These are phyloP conservation scores for Collybia sordida DNA, from an alignment of 768 basidiomycete species.

Conservation along the genomic window DNA sequence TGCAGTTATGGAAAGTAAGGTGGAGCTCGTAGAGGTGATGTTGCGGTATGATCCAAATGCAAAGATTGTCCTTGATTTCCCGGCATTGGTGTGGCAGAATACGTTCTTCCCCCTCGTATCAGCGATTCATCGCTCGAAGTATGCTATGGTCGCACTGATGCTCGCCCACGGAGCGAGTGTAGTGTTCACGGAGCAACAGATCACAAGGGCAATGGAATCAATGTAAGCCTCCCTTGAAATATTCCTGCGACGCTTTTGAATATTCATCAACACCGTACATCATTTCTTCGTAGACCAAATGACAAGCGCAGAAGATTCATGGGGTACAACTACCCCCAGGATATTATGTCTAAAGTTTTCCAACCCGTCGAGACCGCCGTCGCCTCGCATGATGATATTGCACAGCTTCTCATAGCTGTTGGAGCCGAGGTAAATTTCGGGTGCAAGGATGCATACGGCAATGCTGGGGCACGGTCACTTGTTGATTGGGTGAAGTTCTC, in stretches of 20 bases:
- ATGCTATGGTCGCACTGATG: constrained; percentile 35
- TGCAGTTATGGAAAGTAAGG: constrained; percentile 31
- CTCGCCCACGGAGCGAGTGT: constrained; percentile 42
- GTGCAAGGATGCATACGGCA: constrained; percentile 19
- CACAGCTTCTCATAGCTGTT: constrained; percentile 35
- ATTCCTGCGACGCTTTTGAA: no score
- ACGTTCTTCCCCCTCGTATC: constrained; percentile 36
- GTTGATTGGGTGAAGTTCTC: constrained; percentile 40
- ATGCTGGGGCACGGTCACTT: constrained; percentile 22
- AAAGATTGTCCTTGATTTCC: constrained; percentile 36
- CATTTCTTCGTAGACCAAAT: constrained; percentile 13
- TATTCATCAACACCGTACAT: not conserved
- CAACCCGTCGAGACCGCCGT: constrained; percentile 39
- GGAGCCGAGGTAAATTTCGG: constrained; percentile 35
- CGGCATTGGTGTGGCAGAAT: constrained; percentile 23
- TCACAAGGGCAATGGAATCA: constrained; percentile 30
- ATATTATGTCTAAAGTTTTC: constrained; percentile 25
- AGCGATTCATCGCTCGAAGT: constrained; percentile 30
- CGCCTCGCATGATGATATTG: constrained; percentile 32
- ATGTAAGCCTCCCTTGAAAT: constrained; percentile 23
- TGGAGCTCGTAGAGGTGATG: constrained; percentile 38
- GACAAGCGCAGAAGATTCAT: constrained; percentile 14
- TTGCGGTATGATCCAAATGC: constrained; percentile 42
- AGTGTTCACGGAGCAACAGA: constrained; percentile 30
- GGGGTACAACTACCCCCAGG: constrained; percentile 17